Conservation (phyloP, 768 basidiomycete species). For the Pulveroboletus frians region DNA sequence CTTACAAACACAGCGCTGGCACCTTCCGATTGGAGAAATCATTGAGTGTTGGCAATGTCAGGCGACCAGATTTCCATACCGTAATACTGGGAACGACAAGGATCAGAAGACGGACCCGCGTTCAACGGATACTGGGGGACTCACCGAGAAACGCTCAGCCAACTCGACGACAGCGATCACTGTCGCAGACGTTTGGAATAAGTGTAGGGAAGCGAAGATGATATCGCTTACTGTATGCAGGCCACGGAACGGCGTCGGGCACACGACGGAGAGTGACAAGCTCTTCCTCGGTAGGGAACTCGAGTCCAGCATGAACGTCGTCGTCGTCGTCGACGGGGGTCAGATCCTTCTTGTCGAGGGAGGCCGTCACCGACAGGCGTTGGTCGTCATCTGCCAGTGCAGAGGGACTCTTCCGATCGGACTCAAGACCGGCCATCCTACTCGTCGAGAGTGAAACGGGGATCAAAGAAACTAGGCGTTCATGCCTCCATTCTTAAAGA, state of each 20-base stretch:
- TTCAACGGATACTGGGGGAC: slow-evolving; percentile 9
- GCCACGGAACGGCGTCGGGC: slow-evolving; percentile 55
- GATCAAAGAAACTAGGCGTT: neutral
- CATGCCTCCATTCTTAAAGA: slow-evolving; percentile 6
- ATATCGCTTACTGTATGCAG: slow-evolving; percentile 35
- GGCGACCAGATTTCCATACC: slow-evolving; percentile 30
- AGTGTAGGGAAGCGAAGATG: neutral
- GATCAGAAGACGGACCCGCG: neutral
- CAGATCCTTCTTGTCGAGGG: slow-evolving; percentile 24
- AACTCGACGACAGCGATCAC: slow-evolving; percentile 65
- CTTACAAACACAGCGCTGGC: slow-evolving; percentile 38
- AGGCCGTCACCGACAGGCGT: neutral
- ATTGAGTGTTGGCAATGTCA: neutral
- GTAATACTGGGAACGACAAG: slow-evolving; percentile 35
- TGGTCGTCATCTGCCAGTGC: slow-evolving; percentile 12
- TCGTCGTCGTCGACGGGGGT: slow-evolving; percentile 7
- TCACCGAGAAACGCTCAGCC: slow-evolving; percentile 69
- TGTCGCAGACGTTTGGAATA: slow-evolving; percentile 18
- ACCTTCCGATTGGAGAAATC: slow-evolving; percentile 24
- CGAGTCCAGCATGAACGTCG: slow-evolving; percentile 45
- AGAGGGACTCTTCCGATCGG: slow-evolving; percentile 7
- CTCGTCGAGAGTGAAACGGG: neutral
- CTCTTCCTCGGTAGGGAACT: slow-evolving; percentile 64
- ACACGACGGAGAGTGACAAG: slow-evolving; percentile 53
- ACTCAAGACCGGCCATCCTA: slow-evolving; percentile 10